These are phyloP conservation scores for Hypoxylon trugodes DNA, from an alignment of 495 filamentous ascomycete species.

Conservation along the genomic window DNA sequence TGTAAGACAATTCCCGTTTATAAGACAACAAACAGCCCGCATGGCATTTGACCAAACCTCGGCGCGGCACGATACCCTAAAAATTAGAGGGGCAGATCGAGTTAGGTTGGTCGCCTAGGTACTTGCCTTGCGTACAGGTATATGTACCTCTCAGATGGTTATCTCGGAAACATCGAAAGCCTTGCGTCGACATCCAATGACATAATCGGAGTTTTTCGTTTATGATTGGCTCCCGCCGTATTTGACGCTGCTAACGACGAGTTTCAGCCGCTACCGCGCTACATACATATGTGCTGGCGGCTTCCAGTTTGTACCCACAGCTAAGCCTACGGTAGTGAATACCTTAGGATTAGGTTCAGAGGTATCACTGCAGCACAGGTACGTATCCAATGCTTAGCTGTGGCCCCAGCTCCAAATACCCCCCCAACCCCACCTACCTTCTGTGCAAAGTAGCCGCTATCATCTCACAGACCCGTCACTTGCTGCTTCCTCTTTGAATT, in stretches of 20 bases:
- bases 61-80: constrained; percentile 10
- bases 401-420: constrained; percentile 23
- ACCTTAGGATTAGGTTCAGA: constrained; percentile 5
- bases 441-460: constrained; percentile 30
- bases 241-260: constrained; percentile 22
- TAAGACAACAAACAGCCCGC: too few relatives aligned
- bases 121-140: too few relatives aligned
- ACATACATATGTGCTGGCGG: background rate
- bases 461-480: constrained; percentile 35
- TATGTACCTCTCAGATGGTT: too few relatives aligned
- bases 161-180: constrained; percentile 16
- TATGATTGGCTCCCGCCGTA: constrained; percentile 19
- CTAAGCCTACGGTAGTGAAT: background rate
- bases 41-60: constrained; percentile 18
- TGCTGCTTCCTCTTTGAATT: constrained; percentile 34
- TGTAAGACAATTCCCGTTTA: too few relatives aligned
- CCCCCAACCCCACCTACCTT: constrained; percentile 30
- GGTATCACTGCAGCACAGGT: constrained; percentile 7
- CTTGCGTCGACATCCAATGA: constrained; percentile 31
- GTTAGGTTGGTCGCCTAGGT: constrained; percentile 22
- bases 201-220: constrained; percentile 25
- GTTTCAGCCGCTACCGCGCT: constrained; percentile 33
- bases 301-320: background rate
- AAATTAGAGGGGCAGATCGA: constrained; percentile 32
- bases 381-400: constrained; percentile 4